Conservation (phyloP, 768 basidiomycete genomes). For the Scleroderma bovista region DNA sequence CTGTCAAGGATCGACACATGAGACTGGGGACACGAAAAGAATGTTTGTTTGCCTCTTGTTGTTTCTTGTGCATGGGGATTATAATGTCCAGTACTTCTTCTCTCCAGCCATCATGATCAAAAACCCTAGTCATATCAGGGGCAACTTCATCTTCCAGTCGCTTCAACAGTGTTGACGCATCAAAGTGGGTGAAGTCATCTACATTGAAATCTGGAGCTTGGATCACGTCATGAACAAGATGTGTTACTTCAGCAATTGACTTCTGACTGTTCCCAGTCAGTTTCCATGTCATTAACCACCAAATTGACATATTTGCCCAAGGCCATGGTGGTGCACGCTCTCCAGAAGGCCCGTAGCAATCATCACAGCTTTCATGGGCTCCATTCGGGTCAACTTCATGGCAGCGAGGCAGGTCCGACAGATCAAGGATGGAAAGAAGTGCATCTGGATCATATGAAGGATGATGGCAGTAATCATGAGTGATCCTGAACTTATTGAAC, state of each 20-base stretch:
- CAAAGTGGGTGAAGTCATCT: constrained; percentile 13
- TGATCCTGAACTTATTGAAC: no score
- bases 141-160: constrained; percentile 3
- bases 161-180: constrained; percentile 6
- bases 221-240: constrained; percentile 3
- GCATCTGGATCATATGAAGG: no score
- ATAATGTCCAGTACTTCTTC: no score
- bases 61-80: no score
- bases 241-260: constrained; percentile 6
- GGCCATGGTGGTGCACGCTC: constrained; percentile 83
- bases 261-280: constrained; percentile 2
- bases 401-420: no score
- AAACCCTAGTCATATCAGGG: no score
- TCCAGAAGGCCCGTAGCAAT: no score
- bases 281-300: constrained; percentile 14
- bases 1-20: constrained; percentile 15
- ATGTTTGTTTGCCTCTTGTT: constrained; percentile 9
- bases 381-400: no score
- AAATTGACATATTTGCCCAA: constrained; percentile 6
- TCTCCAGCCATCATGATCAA: no score
- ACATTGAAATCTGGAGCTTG: constrained; percentile 2
- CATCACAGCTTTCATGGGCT: no score
- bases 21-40: constrained; percentile 27
- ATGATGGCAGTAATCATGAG: no score
- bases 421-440: constrained; percentile 91